These are phyloP conservation scores for Tetrahymena borealis DNA, from an alignment of 73 alveolate species.

Conservation along the genomic window DNA sequence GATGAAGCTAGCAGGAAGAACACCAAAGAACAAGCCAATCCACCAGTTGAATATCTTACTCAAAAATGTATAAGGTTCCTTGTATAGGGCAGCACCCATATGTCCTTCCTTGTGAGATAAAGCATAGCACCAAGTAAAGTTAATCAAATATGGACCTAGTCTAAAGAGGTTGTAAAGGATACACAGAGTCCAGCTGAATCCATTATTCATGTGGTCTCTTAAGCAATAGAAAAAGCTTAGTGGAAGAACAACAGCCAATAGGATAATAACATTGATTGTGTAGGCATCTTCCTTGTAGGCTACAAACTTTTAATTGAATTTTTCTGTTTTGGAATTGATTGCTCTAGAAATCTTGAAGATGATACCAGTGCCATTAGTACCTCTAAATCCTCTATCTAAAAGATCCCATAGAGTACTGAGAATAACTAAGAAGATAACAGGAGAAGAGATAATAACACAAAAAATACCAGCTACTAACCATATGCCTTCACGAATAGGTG, in stretches of 20 bases:
- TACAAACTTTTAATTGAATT: background rate
- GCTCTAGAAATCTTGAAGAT: background rate
- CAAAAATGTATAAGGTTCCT: conserved; percentile 2
- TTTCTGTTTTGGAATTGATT: background rate
- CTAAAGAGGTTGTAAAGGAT: background rate
- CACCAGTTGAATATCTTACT: conserved; percentile 8
- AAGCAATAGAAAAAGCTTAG: background rate
- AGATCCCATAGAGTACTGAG: background rate
- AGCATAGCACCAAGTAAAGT: background rate
- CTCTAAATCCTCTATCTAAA: background rate
- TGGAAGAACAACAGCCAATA: conserved; percentile 1
- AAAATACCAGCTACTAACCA: background rate
- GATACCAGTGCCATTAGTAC: background rate
- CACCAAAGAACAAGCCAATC: conserved; percentile 11
- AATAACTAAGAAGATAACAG: background rate
- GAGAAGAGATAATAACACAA: background rate
- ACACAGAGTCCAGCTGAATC: background rate
- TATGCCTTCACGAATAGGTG: background rate
- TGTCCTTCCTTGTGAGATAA: conserved; percentile 14
- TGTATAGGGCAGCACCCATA: conserved; percentile 1
- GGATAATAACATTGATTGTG: background rate
- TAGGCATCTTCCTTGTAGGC: conserved; percentile 8
- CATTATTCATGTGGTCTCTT: background rate
- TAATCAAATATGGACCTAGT: background rate
- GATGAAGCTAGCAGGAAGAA: background rate